Percentiles rank a stretch among this genome's conserved stretches.
Conservation (phyloP, 202 grass and related monocot genomes). For the Cymbopogon flexuosus region DNA sequence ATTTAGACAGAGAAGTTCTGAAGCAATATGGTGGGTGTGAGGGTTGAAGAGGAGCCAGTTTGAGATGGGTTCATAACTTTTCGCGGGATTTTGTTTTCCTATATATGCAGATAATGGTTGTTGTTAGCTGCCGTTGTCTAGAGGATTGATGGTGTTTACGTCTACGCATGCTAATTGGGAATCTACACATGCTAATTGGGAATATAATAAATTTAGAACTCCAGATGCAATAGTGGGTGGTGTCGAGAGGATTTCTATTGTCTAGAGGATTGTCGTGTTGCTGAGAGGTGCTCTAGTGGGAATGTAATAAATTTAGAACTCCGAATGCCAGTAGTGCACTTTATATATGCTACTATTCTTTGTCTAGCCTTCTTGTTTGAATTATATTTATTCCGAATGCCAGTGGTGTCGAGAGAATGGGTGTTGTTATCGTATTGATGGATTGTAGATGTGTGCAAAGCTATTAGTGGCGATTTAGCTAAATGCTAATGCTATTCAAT, state of each 20-base stretch:
- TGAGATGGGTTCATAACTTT: neutral
- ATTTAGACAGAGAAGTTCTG: neutral
- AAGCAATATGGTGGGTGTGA: neutral
- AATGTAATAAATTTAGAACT: neutral
- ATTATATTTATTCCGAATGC: neutral
- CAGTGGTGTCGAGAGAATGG: too few species aligned
- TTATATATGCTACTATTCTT: neutral
- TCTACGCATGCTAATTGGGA: neutral
- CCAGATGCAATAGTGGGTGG: too few species aligned
- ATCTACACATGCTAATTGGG: too few species aligned
- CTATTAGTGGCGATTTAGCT: constrained; percentile 5
- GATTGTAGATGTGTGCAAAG: neutral
- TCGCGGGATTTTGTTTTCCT: neutral
- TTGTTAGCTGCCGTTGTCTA: neutral
- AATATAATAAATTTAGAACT: too few species aligned
- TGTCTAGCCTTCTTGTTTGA: neutral
- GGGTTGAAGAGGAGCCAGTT: neutral
- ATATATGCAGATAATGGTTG: neutral
- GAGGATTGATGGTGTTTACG: neutral
- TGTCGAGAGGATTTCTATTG: neutral
- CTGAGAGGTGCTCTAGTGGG: neutral
- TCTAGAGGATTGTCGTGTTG: neutral
- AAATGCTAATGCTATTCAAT: neutral
- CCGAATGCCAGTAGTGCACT: neutral
- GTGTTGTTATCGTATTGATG: neutral